Evolutionary conservation across 2,329 filamentous ascomycete species (phyloP).

Genomic region (Pyricularia pennisetigena): DNA sequence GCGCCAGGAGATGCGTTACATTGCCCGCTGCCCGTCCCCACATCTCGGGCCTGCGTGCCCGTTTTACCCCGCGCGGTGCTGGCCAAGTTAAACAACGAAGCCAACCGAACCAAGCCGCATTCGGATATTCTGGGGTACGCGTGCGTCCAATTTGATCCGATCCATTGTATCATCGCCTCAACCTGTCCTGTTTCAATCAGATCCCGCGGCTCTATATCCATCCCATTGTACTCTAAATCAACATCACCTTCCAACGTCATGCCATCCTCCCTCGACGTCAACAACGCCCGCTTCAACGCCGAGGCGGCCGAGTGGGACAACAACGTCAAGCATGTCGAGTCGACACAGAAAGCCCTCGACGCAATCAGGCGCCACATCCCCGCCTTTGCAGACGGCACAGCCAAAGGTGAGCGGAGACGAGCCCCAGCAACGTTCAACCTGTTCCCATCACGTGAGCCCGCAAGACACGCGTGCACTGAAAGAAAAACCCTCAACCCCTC

Average conservation of each 20-base stretch:
- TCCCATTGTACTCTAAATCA: neutral
- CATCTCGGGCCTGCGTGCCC: neutral
- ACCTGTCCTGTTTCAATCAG: neutral
- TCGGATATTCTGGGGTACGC: neutral
- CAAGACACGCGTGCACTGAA: neutral
- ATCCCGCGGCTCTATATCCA: neutral
- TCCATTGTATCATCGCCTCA: neutral
- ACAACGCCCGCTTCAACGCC: constrained; percentile 39
- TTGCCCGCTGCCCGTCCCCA: too few relatives aligned
- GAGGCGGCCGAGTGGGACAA: constrained; percentile 44
- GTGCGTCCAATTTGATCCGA: neutral
- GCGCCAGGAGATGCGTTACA: neutral
- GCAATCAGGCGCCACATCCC: constrained; percentile 31
- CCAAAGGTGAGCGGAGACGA: neutral
- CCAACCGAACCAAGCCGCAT: neutral
- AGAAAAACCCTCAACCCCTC: neutral
- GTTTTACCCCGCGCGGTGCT: neutral
- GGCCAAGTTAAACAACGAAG: neutral
- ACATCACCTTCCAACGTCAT: neutral
- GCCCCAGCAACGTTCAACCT: neutral
- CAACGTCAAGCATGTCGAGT: constrained; percentile 37
- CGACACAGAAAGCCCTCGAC: constrained; percentile 30
- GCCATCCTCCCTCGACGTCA: neutral
- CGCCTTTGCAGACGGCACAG: constrained; percentile 12
- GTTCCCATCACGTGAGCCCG: neutral